Evolutionary conservation across 2,329 filamentous ascomycete species (phyloP).

Genomic region (Colletotrichum tamarilloi): DNA sequence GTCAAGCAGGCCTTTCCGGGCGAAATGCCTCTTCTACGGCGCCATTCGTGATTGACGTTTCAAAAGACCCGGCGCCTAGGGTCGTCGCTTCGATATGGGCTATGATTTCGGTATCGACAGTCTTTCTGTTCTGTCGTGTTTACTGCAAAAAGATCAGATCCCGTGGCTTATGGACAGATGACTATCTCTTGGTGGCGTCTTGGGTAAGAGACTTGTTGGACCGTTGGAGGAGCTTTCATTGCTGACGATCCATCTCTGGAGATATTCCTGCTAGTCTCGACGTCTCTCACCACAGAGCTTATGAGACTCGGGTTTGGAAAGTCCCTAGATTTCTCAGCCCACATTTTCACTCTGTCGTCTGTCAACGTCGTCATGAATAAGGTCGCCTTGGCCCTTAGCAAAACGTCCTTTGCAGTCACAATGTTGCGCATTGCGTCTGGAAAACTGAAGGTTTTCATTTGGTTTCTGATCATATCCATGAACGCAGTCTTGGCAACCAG

Average conservation of each 20-base stretch:
- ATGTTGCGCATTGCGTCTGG: constrained; percentile 42
- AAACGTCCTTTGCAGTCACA: constrained; percentile 45
- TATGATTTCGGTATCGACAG: constrained; percentile 27
- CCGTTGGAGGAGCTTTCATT: not conserved
- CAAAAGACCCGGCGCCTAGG: constrained; percentile 17
- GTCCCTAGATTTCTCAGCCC: constrained; percentile 3
- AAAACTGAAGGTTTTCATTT: constrained; percentile 36
- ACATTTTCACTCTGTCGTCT: constrained; percentile 21
- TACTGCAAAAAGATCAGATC: constrained; percentile 38
- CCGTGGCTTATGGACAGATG: constrained; percentile 38
- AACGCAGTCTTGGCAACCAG: constrained; percentile 26
- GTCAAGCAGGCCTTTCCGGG: not conserved
- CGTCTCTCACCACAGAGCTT: constrained; percentile 23
- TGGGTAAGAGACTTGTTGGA: constrained; percentile 25
- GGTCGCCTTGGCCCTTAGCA: constrained; percentile 33
- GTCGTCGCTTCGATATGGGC: constrained; percentile 31
- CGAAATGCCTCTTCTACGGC: not conserved
- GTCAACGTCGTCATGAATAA: constrained; percentile 25
- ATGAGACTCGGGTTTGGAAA: constrained; percentile 31
- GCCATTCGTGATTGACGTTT: constrained; percentile 1
- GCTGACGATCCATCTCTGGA: not conserved
- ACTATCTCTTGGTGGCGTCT: constrained; percentile 37
- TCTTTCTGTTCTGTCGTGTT: constrained; percentile 36
- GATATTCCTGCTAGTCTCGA: constrained; percentile 21
- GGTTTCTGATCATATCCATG: constrained; percentile 41